Evolutionary conservation across 2,329 filamentous ascomycete genomes (phyloP), one percentile per base, ranked within the genome.

Genomic region (Hirsutella thompsonii): DNA sequence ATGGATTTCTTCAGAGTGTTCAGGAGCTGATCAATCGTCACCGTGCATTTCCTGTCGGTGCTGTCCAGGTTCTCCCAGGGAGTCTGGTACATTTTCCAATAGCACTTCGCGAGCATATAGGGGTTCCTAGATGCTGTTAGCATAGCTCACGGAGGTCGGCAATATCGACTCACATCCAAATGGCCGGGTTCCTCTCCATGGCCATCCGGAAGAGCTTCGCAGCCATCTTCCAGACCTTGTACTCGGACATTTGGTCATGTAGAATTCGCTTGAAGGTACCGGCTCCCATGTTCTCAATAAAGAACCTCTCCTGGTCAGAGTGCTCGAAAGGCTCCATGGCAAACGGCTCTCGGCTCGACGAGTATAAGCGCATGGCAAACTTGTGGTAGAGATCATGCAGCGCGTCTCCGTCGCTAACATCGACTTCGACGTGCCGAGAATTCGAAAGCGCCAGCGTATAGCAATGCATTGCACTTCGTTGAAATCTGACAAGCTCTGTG

Each of bases 391-490:
- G 59, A 45, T 78, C 73, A 45, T 75, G 69, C 5, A 78, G 56
- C 6, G 72, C 66, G 41, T 76, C 72, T 9, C 66, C 65, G 37
- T 72, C 70, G 16, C 66, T 64, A 2, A 53, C 56, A 11, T 66
- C 62, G 1, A 66, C 59, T 3, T 67, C 60, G 10, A 60, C 59
- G 14, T 63, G 57, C 44, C 65, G 66, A 0, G 70, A 77, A 46
- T 77, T 68, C 0, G 74, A 78, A 13, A 79, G 52, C 0, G 74
- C 74, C 32, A 79, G 63, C 0, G 71, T 76, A 51, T 84, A 86
- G 55, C 85, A 90, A 57, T 94, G 86, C 36, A 94, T 89, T 1
- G 86, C 81, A 51, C 77, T 78, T 26, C 86, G 76, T 57, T 94
- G 86, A 45, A 83, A 74, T 39, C 76, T 78, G 20, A 87, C 73